These are phyloP conservation scores for Biscutella auriculata DNA, from an alignment of 441 rosid genomes.

Conservation along the genomic window DNA sequence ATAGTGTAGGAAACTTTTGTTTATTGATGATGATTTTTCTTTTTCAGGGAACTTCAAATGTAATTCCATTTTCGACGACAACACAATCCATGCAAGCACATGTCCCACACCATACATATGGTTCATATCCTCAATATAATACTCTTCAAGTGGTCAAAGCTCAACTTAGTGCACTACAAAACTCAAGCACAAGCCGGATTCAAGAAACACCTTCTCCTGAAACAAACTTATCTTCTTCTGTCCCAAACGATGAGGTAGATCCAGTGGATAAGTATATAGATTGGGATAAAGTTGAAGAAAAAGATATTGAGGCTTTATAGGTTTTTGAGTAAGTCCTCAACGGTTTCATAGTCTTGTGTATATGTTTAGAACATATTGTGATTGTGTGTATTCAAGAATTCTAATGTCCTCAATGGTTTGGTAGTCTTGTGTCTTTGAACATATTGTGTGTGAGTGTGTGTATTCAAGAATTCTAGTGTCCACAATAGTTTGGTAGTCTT, in stretches of 20 bases:
- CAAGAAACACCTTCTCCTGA: background rate
- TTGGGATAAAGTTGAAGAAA: slow-evolving; percentile 14
- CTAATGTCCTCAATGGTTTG: no score
- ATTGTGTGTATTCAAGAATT: no score
- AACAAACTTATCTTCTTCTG: background rate
- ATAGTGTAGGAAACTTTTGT: no score
- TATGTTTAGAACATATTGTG: no score
- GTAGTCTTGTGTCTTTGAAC: no score
- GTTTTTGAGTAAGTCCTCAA: slow-evolving; percentile 1
- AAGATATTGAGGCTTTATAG: background rate
- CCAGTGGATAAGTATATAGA: slow-evolving; percentile 17
- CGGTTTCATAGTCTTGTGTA: no score
- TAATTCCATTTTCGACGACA: background rate
- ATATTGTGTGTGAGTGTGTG: no score
- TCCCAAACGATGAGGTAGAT: background rate
- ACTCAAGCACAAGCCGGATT: background rate
- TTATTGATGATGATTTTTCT: background rate
- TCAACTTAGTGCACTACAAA: background rate
- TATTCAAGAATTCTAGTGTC: no score
- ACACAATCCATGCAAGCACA: background rate
- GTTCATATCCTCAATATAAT: slow-evolving; percentile 14
- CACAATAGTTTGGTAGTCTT: no score
- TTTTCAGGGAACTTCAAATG: background rate
- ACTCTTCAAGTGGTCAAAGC: slow-evolving; percentile 10
- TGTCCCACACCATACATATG: background rate